Base-by-base conservation (phyloP, 2,329 filamentous ascomycete species). In the Hysterium pulicare region DNA sequence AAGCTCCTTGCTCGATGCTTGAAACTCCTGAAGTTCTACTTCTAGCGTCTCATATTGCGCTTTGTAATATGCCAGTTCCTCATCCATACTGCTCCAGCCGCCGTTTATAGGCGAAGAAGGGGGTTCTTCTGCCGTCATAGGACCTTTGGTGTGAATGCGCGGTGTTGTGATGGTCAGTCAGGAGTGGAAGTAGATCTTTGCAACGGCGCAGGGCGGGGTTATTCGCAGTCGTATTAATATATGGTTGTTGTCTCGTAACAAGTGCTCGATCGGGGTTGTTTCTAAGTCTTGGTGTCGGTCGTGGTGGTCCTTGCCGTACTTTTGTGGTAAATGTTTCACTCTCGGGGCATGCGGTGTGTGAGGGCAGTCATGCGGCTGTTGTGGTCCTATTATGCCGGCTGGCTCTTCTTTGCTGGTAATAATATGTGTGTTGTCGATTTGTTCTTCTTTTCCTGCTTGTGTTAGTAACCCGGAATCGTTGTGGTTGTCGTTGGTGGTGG, bases 61-160 rank as follows among this genome's bases (percentile, higher is more conserved):
- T 75, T 98, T 98, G 80, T 97, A 98, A 79, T 93, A 96, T 45
- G 84, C 79, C 40, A 98, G 76, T 48, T 90, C 86, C 61, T 93
- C 87, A 61, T 90, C 84, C 51, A 71, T 53, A 47, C 53, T 66
- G 43, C 37, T 49, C 54, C 62, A 64, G 33, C 56, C 55, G 30
- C 53, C 55, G 39, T 53, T 47, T 37, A 55, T 54, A 23, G 64
- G 62, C 47, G 64, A 65, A 30, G 62, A 61, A 11, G 59, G 54
- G 31, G 50, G 48, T 28, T 59, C 55, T 48, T 53, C 57, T 41
- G 44, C 49, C 19, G 56, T 51, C 61, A 66, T 67, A 49, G 42
- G 54, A 51, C 13, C 44, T 43, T 48, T 38, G 48, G 36, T 44
- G 48, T 23, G 46, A 22, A 33, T 40, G 38, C 38, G 23, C 34